Conservation (phyloP, 108 stramenopile species). For the Discostella stelligeroides region DNA sequence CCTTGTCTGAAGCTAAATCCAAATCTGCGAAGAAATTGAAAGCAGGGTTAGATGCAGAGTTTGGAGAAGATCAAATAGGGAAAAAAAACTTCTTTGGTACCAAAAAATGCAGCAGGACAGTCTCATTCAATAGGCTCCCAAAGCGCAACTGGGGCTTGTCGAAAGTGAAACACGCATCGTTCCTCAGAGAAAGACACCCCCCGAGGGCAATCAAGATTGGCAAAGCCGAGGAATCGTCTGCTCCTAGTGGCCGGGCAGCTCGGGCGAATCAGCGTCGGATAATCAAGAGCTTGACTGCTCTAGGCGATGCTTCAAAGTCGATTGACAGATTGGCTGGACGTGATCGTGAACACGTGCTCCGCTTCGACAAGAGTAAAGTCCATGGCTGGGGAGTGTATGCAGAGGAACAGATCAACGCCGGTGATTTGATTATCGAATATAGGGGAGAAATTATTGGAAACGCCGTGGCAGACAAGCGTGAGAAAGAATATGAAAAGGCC, state of each 20-base stretch:
- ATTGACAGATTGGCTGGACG: slow-evolving; percentile 69
- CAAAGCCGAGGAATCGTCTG: slow-evolving; percentile 48
- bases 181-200: slow-evolving; percentile 26
- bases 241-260: slow-evolving; percentile 56
- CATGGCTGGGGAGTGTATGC: slow-evolving; percentile 89
- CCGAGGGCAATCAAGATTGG: slow-evolving; percentile 19
- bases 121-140: slow-evolving; percentile 31
- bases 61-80: slow-evolving; percentile 26
- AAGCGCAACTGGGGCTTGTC: slow-evolving; percentile 29
- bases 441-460: slow-evolving; percentile 91
- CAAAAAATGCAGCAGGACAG: slow-evolving; percentile 44
- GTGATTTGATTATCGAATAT: slow-evolving; percentile 93
- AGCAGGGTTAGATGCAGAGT: not conserved
- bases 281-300: slow-evolving; percentile 53
- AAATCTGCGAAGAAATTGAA: slow-evolving; percentile 7
- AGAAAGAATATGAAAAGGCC: slow-evolving; percentile 81
- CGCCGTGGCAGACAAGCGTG: slow-evolving; percentile 88
- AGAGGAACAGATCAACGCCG: slow-evolving; percentile 60
- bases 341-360: slow-evolving; percentile 59
- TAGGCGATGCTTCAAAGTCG: slow-evolving; percentile 43
- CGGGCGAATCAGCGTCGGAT: slow-evolving; percentile 76
- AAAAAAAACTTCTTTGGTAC: slow-evolving; percentile 29
- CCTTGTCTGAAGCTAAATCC: not conserved
- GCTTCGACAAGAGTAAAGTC: slow-evolving; percentile 74
- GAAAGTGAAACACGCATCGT: slow-evolving; percentile 20